Percentiles rank a stretch among this genome's conserved stretches.
These are phyloP conservation scores for Collariella sp. DNA, from an alignment of 495 filamentous ascomycete genomes.

Conservation along the genomic window DNA sequence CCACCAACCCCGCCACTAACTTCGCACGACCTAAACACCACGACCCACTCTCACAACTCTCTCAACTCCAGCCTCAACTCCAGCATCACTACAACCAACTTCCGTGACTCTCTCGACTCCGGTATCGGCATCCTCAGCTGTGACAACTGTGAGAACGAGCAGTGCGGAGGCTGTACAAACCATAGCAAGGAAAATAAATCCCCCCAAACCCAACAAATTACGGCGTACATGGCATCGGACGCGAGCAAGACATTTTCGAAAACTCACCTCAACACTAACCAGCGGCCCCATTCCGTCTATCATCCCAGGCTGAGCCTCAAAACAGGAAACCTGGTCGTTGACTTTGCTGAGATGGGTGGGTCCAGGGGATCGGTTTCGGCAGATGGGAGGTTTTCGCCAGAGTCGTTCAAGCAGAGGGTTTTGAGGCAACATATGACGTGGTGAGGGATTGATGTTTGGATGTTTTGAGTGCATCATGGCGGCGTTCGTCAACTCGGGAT, in stretches of 20 bases:
- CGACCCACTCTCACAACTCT: background rate
- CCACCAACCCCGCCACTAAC: too few species aligned
- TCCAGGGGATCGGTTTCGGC: background rate
- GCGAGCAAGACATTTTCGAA: too few species aligned
- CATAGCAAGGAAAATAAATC: too few species aligned
- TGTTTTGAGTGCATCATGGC: too few species aligned
- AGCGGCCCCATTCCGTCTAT: too few species aligned
- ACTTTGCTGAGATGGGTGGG: background rate
- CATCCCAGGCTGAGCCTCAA: slow-evolving; percentile 12
- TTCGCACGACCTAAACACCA: too few species aligned
- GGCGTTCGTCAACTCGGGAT: too few species aligned
- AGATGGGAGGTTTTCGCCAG: slow-evolving; percentile 18
- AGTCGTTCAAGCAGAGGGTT: slow-evolving; percentile 23
- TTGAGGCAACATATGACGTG: slow-evolving; percentile 8
- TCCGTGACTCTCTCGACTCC: slow-evolving; percentile 15
- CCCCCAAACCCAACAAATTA: background rate
- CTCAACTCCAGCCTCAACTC: background rate
- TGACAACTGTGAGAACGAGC: slow-evolving; percentile 9
- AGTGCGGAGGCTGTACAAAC: too few species aligned
- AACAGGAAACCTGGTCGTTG: slow-evolving; percentile 1
- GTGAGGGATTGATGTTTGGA: too few species aligned
- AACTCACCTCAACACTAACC: too few species aligned
- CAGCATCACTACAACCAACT: background rate
- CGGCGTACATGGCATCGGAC: too few species aligned
- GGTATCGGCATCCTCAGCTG: slow-evolving; percentile 19